Evolutionary conservation across 371 early-diverging fungal species (phyloP), one percentile per base, ranked within the genome.

Genomic region (Quaeritorhiza haematococci): DNA sequence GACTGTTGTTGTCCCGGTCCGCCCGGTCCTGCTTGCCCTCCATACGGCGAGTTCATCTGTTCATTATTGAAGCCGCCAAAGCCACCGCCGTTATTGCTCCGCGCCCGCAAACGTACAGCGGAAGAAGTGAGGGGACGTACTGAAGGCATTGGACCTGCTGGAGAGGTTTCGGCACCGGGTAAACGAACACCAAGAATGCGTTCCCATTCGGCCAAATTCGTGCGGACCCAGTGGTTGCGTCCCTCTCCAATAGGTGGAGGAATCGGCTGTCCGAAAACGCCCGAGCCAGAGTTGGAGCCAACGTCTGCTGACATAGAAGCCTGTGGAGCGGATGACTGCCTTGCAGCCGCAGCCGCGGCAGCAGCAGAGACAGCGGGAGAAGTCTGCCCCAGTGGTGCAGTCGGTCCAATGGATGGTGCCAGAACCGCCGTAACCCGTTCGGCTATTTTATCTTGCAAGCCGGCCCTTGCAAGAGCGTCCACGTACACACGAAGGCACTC

Each of bases 401-500:
- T n/a, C n/a, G n/a, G n/a, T n/a, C n/a, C n/a, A n/a, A n/a, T n/a
- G n/a, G n/a, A n/a, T n/a, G n/a, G n/a, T n/a, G n/a, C 8, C 49
- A 32, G 17, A 17, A 32, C 24, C 23, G 19, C 27, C 6, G 49
- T 6, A 29, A 32, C 27, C 17, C 32, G 29, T 27, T 62, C 61
- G 21, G 59, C 58, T 19, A 70, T 15, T 33, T 51, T 49, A 34
- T 68, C 71, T n/a, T 58, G 2, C 26, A 64, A 45, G 5, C 73
- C 69, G 15, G 67, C 73, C 51, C 53, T 29, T 19, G 63, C 62
- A 5, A 77, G 56, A 10, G 78, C 74, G 2, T 48, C 27, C 23
- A 71, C 54, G 50, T 77, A 77, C 0, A 49, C 23, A 28, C 53
- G 43, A 8, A 72, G 48, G 33, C 62, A 62, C 21, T 69, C 73